Evolutionary conservation across 257 asterid species (phyloP).

Genomic region (Solanum bukasovii): DNA sequence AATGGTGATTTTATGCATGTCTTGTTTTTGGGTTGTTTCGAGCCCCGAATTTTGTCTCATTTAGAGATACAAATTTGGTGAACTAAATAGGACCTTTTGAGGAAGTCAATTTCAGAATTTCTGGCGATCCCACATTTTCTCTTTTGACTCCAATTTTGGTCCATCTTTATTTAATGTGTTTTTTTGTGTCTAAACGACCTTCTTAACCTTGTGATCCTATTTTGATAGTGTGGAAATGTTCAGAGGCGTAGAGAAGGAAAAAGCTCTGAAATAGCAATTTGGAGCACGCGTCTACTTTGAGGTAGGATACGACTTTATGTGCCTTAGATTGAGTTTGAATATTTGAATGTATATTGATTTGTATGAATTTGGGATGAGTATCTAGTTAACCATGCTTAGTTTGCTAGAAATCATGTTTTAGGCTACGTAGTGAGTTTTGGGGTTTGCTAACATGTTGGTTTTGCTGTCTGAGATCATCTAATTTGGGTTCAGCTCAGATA

Average conservation of each 20-base stretch:
- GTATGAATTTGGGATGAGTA: background rate
- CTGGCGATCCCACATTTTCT: background rate
- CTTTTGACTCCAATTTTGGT: background rate
- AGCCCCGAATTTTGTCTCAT: background rate
- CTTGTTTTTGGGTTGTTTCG: background rate
- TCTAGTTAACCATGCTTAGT: too few relatives aligned
- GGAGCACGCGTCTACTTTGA: background rate
- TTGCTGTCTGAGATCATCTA: too few relatives aligned
- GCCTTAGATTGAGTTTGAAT: background rate
- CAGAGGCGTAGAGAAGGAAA: too few relatives aligned
- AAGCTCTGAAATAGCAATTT: too few relatives aligned
- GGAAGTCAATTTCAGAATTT: background rate
- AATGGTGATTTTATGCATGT: background rate
- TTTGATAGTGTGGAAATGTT: too few relatives aligned
- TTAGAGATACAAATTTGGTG: background rate
- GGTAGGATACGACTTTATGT: background rate
- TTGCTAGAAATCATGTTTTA: too few relatives aligned
- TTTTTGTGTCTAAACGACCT: too few relatives aligned
- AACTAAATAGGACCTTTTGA: background rate
- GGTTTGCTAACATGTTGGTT: too few relatives aligned
- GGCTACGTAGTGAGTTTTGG: too few relatives aligned
- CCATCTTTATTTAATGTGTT: background rate
- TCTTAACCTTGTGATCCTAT: too few relatives aligned
- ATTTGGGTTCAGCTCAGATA: too few relatives aligned
- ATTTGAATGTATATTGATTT: background rate